Base-by-base conservation (phyloP, 2,329 filamentous ascomycete genomes). In the Xenosphaeropsis pyriputrescens region DNA sequence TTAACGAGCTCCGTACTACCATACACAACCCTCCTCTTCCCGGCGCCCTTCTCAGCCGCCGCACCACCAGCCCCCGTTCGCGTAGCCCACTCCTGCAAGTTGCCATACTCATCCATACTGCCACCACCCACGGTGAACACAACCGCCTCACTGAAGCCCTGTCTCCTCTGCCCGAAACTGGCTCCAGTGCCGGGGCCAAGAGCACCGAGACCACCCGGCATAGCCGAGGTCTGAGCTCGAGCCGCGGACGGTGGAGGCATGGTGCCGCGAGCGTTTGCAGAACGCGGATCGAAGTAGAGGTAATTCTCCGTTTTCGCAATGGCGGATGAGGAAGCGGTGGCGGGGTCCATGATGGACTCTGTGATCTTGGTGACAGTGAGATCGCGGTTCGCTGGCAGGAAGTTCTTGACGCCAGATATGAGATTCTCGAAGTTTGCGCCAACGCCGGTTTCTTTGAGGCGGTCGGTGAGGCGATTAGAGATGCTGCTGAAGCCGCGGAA, bases 41-140 rank as follows among this genome's bases (percentile, higher is more conserved):
- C 80, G 16, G 74, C 69, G 7, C 75, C 70, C 8, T 61, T 61
- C 35, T 63, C 56, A 5, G 64, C 60, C 12, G 52, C 48, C 13
- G 55, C 54, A 3, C 55, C 50, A 4, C 50, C 52, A 5, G 53
- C 60, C 12, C 75, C 75, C 4, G 85, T 86, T 46, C 89, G 71
- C 57, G 75, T 76, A 5, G 89, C 85, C 91, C 91, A 98, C 54
- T 96, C 91, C 56, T 94, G 85, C 55, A 98, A 57, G 58, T 98
- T 98, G 15, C 88, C 89, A 56, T 96, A 98, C 57, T 98, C 91
- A 50, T 98, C 91, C 84, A 98, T 96, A 55, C 86, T 95, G 32
- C 91, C 91, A 34, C 93, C 91, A 4, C 91, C 91, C 3, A 93
- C 85, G 0, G 85, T 89, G 54, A 95, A 94, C n/a, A 94, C 85